A percentile compares a stretch with the other conserved stretches of the same genome.
These are phyloP conservation scores for Diutina sp. DNA, from an alignment of 1,139 yeast genomes.

Conservation along the genomic window DNA sequence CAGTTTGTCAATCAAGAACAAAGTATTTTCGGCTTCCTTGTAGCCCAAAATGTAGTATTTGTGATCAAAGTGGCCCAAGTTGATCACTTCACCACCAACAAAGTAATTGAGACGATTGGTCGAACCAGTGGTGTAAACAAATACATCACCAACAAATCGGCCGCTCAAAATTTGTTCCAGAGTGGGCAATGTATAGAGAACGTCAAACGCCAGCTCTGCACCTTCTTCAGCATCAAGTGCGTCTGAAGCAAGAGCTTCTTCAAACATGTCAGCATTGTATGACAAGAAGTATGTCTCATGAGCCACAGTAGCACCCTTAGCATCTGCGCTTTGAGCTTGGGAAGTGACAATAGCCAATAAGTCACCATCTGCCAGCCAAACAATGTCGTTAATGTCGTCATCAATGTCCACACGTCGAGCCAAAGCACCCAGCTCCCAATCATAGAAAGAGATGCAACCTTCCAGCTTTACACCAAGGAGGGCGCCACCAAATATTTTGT, in stretches of 20 bases:
- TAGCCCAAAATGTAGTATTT: conserved; percentile 82
- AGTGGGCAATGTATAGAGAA: conserved; percentile 60
- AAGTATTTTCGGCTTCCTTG: conserved; percentile 77
- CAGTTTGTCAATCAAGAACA: conserved; percentile 85
- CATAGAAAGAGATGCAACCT: conserved; percentile 78
- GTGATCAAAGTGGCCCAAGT: conserved; percentile 87
- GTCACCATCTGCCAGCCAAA: conserved; percentile 94
- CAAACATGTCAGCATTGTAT: conserved; percentile 56
- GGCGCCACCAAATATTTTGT: conserved; percentile 77
- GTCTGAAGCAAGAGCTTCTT: conserved; percentile 47
- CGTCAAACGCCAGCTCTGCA: conserved; percentile 76
- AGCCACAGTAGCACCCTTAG: conserved; percentile 9
- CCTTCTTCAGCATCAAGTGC: conserved; percentile 72
- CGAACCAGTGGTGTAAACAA: conserved; percentile 69
- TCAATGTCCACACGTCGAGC: conserved; percentile 77
- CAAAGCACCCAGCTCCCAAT: conserved; percentile 80
- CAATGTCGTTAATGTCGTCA: conserved; percentile 60
- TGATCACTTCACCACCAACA: conserved; percentile 89
- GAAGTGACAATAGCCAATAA: conserved; percentile 66
- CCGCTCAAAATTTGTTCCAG: conserved; percentile 75
- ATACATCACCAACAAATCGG: conserved; percentile 95
- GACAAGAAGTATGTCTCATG: conserved; percentile 75
- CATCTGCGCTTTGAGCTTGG: conserved; percentile 14
- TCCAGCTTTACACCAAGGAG: conserved; percentile 72
- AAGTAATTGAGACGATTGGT: conserved; percentile 85